Conservation (phyloP, 768 basidiomycete species). For the Lactarius tabidus region DNA sequence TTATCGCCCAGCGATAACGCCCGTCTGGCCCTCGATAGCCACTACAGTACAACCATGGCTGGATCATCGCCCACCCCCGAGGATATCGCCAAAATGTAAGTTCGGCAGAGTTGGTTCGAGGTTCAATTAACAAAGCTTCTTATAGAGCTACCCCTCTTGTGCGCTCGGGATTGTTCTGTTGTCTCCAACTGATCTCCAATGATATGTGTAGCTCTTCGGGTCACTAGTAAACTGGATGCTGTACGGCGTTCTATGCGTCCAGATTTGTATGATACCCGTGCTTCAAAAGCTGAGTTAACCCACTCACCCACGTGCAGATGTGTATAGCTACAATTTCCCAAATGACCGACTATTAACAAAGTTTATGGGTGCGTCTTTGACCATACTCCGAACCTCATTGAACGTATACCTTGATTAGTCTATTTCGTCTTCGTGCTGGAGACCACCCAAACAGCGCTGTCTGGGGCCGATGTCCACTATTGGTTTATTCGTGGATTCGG, state of each 20-base stretch:
- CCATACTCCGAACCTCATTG: background rate
- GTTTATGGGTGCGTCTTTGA: background rate
- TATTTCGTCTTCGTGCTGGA: slow-evolving; percentile 30
- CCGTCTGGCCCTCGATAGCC: background rate
- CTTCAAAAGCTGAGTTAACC: background rate
- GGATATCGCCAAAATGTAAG: background rate
- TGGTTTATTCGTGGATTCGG: slow-evolving; percentile 33
- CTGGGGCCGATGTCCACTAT: slow-evolving; percentile 30
- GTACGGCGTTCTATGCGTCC: slow-evolving; percentile 31
- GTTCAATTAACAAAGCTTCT: background rate
- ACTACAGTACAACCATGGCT: background rate
- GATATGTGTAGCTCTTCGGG: slow-evolving; percentile 6
- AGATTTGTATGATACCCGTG: slow-evolving; percentile 28
- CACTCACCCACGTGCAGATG: slow-evolving; percentile 8
- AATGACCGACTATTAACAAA: background rate
- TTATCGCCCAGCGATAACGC: background rate
- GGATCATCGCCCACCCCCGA: background rate
- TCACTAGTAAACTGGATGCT: slow-evolving; percentile 29
- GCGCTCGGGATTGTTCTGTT: background rate
- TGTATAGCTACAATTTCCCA: slow-evolving; percentile 21
- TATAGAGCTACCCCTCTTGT: slow-evolving; percentile 15
- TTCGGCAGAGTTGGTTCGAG: background rate
- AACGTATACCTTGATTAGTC: slow-evolving; percentile 23
- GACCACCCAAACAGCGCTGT: slow-evolving; percentile 28
- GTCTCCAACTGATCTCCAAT: background rate